Evolutionary conservation across 495 filamentous ascomycete genomes (phyloP).

Genomic region (Podospora sp.): DNA sequence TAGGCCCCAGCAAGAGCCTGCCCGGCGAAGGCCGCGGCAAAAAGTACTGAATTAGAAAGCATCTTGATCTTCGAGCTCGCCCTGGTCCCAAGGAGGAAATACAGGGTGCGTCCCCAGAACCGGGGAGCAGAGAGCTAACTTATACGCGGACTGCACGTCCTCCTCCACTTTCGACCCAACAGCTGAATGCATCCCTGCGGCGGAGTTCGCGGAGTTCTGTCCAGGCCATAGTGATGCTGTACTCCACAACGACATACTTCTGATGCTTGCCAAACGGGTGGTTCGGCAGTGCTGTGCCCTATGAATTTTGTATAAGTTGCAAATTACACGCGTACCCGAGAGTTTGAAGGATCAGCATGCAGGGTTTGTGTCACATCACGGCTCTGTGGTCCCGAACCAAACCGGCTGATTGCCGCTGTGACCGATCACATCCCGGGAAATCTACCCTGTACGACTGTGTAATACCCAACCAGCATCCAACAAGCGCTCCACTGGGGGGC

Average conservation of each 20-base stretch:
- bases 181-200: not conserved
- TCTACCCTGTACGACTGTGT: not conserved
- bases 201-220: not conserved
- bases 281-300: not conserved
- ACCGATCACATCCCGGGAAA: not conserved
- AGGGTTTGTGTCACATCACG: not conserved
- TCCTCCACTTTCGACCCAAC: too few species aligned
- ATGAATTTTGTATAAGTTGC: not conserved
- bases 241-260: not conserved
- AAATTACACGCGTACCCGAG: not conserved
- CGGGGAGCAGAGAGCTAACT: not conserved
- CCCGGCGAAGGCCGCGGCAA: not conserved
- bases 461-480: not conserved
- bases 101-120: not conserved
- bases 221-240: not conserved
- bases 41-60: not conserved
- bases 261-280: not conserved
- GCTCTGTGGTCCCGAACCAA: not conserved
- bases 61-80: not conserved
- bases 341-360: not conserved
- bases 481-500: not conserved
- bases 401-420: not conserved
- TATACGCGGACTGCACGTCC: not conserved
- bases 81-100: not conserved
- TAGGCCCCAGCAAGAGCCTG: slow-evolving; percentile 1